phyloP scores from a whole-genome alignment of 1,139 yeast species.

The Hansenula anomala region DNA sequence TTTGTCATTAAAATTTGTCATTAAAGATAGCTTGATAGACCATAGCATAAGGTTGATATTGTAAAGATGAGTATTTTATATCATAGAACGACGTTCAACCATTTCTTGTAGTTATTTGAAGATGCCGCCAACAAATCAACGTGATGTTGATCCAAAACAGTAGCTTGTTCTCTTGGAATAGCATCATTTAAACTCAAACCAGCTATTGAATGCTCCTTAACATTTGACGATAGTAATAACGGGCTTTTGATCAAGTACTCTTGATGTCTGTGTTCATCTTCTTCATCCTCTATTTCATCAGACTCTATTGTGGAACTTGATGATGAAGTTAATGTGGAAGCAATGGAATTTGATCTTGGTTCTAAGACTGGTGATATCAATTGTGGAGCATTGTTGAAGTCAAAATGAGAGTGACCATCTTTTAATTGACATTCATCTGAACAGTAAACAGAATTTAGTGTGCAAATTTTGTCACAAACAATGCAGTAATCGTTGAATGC shows the following conservation, averaged over 20 bases:
- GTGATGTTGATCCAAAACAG: constrained; percentile 13
- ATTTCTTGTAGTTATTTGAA: constrained; percentile 23
- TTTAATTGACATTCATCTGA: constrained; percentile 48
- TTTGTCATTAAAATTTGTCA: neutral
- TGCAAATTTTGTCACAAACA: constrained; percentile 58
- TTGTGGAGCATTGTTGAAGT: constrained; percentile 22
- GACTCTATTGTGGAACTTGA: constrained; percentile 5
- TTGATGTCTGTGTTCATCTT: constrained; percentile 12
- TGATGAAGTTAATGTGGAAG: constrained; percentile 8
- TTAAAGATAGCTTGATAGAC: neutral
- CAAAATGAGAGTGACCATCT: constrained; percentile 32
- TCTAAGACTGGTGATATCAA: constrained; percentile 23
- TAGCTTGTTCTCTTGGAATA: constrained; percentile 12
- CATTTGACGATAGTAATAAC: constrained; percentile 16
- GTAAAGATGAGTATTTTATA: neutral
- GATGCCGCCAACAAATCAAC: constrained; percentile 19
- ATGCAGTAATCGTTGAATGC: constrained; percentile 67
- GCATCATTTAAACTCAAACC: constrained; percentile 19
- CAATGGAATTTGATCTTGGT: constrained; percentile 21
- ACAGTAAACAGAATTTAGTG: constrained; percentile 41
- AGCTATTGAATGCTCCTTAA: constrained; percentile 20
- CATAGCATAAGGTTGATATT: neutral
- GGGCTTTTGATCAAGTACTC: constrained; percentile 23
- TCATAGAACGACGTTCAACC: constrained; percentile 20
- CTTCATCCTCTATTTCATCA: constrained; percentile 10